phyloP scores from a whole-genome alignment of 176 grass and related monocot genomes.

The Oryza officinalis region DNA sequence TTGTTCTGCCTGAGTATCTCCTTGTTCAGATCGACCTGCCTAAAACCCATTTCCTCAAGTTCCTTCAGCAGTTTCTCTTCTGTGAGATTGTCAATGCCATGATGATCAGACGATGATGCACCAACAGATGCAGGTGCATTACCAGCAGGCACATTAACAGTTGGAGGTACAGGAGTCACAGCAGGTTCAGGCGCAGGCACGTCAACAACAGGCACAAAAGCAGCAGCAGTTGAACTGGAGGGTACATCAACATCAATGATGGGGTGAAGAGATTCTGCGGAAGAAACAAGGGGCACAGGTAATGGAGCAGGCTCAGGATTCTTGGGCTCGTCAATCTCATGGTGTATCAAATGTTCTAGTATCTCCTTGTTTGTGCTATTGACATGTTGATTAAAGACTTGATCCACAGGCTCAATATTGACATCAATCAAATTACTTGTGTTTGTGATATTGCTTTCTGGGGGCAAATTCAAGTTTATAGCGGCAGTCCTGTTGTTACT shows the following conservation, averaged over 20 bases:
- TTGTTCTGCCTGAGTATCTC: conserved; percentile 84
- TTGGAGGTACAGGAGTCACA: not conserved
- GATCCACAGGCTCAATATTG: conserved; percentile 38
- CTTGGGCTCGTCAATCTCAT: conserved; percentile 11
- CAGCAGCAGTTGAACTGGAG: not conserved
- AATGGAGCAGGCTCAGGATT: conserved; percentile 6
- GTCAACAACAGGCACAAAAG: not conserved
- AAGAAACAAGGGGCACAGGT: not conserved
- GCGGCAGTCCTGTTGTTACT: conserved; percentile 27
- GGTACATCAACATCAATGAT: conserved; percentile 30
- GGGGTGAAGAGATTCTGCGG: not conserved
- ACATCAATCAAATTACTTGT: conserved; percentile 54
- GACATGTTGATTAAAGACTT: conserved; percentile 12
- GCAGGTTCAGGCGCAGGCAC: not conserved
- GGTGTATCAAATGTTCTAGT: conserved; percentile 14
- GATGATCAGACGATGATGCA: not conserved
- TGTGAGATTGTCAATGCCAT: conserved; percentile 20
- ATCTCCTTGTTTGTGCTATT: conserved; percentile 32
- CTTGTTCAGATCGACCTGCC: conserved; percentile 88
- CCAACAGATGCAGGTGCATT: not conserved
- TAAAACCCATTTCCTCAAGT: conserved; percentile 97
- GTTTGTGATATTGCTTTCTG: conserved; percentile 38
- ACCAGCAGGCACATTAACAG: not conserved
- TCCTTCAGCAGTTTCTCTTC: conserved; percentile 78
- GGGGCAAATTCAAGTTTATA: conserved; percentile 70